Conservation (phyloP, 164 flowering plant species). For the Tetracentron sinense region DNA sequence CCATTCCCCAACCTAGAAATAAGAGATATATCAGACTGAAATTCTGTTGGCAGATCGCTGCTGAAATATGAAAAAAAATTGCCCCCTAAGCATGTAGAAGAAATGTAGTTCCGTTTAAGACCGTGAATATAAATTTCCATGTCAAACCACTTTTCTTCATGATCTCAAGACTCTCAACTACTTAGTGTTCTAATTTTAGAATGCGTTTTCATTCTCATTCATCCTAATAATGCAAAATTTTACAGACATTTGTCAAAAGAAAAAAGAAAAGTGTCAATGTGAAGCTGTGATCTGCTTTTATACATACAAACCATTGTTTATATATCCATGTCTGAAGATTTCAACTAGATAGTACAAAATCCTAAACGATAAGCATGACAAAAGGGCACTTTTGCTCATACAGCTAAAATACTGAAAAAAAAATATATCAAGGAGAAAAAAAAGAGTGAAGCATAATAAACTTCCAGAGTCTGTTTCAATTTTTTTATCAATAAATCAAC, state of each 20-base stretch:
- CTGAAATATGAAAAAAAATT: not conserved
- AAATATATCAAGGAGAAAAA: too few species aligned
- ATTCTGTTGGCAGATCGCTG: not conserved
- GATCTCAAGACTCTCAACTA: not conserved
- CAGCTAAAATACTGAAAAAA: not conserved
- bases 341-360: too few species aligned
- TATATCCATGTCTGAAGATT: not conserved
- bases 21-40: slow-evolving; percentile 1
- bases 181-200: too few species aligned
- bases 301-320: too few species aligned
- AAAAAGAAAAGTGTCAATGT: too few species aligned
- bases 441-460: not conserved
- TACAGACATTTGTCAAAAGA: too few species aligned
- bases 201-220: not conserved
- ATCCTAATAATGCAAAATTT: not conserved
- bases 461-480: not conserved
- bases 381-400: not conserved
- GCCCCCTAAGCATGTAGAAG: not conserved
- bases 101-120: not conserved
- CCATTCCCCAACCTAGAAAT: slow-evolving; percentile 8
- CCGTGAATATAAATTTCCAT: not conserved
- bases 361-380: not conserved
- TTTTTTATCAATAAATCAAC: not conserved
- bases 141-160: not conserved
- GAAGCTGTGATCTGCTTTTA: too few species aligned